Base-by-base conservation (phyloP, 2,329 filamentous ascomycete species). In the Calonectria pauciramosa region DNA sequence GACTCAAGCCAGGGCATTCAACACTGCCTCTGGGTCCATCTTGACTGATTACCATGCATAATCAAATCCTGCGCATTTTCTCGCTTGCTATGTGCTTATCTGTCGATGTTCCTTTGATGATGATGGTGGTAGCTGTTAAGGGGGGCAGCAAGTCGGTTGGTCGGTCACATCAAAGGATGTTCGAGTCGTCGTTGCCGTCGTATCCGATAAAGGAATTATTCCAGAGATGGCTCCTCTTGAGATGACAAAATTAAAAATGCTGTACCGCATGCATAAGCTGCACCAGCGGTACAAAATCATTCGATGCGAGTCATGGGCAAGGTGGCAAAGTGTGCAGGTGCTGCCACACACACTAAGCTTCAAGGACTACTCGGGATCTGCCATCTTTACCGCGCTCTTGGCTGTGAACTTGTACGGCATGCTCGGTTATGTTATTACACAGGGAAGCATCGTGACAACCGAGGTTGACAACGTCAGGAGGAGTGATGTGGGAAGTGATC, bases 381-480 rank as follows among this genome's bases (percentile, higher is more conserved):
- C 23, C 36, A 23, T 18, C 3, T 65, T 23, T 51, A 51, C 30
- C 7, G 26, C 11, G 4, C n/a, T 32, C 16, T 38, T 18, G n/a
- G n/a, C n/a, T 18, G n/a, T 23, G 44, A 36, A 73, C 38, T 73
- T 73, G 51, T 73, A 73, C 34, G 18, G 23, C 9, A 67, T 59
- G 30, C 20, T 68, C 60, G 63, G 72, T 44, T 65, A 44, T 38
- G 18, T 30, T n/a, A 20, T 20, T 70, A 41, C 36, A 26, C 4
- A 52, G 47, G 36, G 16, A 56, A 70, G 16, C 38, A 56, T 59
- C 8, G 6, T 9, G 26, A 71, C 47, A 76, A 34, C 79, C 78
- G 78, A 79, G 75, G 77, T 77, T 73, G 56, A 52, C 18, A 44
- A 34, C 14, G 56, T 38, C 44, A 52, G 32, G 28, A n/a, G 63